These are phyloP conservation scores for Cercophora samala DNA, from an alignment of 495 filamentous ascomycete genomes.

Conservation along the genomic window DNA sequence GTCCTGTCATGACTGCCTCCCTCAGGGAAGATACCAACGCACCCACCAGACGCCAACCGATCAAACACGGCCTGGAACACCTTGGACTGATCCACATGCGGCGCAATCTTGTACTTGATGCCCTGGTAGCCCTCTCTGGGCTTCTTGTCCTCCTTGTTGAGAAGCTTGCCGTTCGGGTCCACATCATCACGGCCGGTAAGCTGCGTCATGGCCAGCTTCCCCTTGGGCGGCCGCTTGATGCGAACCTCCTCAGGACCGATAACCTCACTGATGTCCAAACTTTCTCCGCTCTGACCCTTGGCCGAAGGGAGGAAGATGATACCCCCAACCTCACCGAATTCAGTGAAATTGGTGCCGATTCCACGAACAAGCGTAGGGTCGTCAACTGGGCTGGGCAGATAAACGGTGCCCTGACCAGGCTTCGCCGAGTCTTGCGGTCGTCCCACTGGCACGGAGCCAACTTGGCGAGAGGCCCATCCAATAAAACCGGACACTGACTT, in stretches of 20 bases:
- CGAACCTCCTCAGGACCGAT: conserved; percentile 74
- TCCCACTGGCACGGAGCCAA: conserved; percentile 84
- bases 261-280: conserved; percentile 75
- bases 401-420: conserved; percentile 73
- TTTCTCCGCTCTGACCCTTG: conserved; percentile 70
- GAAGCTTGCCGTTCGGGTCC: conserved; percentile 52
- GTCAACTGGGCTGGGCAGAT: conserved; percentile 83
- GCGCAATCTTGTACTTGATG: conserved; percentile 78
- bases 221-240: conserved; percentile 82
- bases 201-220: conserved; percentile 64
- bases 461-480: conserved; percentile 70
- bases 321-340: conserved; percentile 71
- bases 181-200: conserved; percentile 75
- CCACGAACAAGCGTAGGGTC: conserved; percentile 83
- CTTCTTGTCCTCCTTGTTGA: conserved; percentile 50
- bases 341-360: conserved; percentile 77
- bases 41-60: conserved; percentile 74
- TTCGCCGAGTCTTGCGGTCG: conserved; percentile 86
- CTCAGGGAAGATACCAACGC: conserved; percentile 96
- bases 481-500: conserved; percentile 92
- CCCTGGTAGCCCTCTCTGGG: conserved; percentile 64
- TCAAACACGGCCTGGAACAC: conserved; percentile 93
- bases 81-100: conserved; percentile 88
- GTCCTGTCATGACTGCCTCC: conserved; percentile 96
- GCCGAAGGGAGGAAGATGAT: conserved; percentile 81